Evolutionary conservation across 2,329 filamentous ascomycete species (phyloP).

Genomic region (Colletotrichum sp.): DNA sequence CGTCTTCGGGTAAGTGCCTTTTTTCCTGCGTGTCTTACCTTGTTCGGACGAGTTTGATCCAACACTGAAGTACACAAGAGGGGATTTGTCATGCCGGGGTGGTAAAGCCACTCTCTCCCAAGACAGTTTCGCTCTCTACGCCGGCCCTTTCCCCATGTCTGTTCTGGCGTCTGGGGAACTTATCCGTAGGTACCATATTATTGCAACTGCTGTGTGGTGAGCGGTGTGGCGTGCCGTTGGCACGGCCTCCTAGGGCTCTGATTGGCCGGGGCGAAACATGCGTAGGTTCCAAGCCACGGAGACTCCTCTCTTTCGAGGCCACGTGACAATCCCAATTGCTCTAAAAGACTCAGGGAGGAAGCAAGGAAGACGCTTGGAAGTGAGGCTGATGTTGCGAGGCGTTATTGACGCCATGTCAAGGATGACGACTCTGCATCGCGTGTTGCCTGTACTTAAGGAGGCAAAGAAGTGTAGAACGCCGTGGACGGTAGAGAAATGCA

Average conservation of each 20-base stretch:
- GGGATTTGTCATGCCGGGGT: constrained; percentile 4
- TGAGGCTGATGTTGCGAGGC: neutral
- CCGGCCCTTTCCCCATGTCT: neutral
- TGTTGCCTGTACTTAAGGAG: neutral
- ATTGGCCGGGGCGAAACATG: neutral
- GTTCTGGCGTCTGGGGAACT: neutral
- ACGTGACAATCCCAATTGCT: no score
- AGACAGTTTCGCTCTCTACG: neutral
- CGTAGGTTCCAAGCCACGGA: neutral
- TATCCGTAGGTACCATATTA: neutral
- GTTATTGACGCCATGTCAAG: neutral
- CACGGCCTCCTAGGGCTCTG: neutral
- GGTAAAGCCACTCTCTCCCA: neutral
- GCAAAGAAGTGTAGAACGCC: neutral
- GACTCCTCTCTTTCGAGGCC: neutral
- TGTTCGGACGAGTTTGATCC: neutral
- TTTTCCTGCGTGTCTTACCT: neutral
- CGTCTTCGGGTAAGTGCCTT: neutral
- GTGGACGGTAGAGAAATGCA: neutral
- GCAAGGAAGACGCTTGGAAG: neutral
- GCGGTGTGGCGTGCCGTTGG: neutral
- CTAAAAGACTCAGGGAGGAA: neutral
- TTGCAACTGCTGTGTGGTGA: no score
- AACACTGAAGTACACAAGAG: neutral
- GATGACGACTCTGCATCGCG: neutral